Percentiles rank a stretch among this genome's conserved stretches.
phyloP scores from a whole-genome alignment of 352 stramenopile species.

The Phytopythium mirpurense region DNA sequence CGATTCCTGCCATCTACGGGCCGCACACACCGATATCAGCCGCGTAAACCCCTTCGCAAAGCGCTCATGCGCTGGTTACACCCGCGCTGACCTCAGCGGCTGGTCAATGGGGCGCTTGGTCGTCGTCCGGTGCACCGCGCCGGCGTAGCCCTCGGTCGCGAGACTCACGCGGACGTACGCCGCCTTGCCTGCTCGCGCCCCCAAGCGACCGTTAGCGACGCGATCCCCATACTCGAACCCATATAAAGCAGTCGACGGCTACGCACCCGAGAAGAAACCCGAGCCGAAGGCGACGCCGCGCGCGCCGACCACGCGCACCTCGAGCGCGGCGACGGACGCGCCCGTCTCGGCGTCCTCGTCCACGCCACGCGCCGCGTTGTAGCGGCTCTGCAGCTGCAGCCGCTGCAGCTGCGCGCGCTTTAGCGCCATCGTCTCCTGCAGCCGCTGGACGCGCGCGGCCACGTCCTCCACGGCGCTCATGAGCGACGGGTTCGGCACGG shows the following conservation, averaged over 20 bases:
- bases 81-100: conserved; percentile 12
- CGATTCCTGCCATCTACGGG: conserved; percentile 34
- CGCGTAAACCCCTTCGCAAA: too few species aligned
- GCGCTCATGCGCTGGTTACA: too few species aligned
- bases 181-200: conserved; percentile 15
- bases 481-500: background rate
- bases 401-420: conserved; percentile 36
- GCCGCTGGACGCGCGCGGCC: conserved; percentile 41
- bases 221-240: background rate
- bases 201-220: background rate
- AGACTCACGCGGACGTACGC: conserved; percentile 50
- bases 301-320: conserved; percentile 32
- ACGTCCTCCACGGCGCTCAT: conserved; percentile 74
- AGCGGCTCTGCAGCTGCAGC: conserved; percentile 40
- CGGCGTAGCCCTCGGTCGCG: conserved; percentile 1
- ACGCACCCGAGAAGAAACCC: conserved; percentile 33
- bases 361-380: conserved; percentile 37
- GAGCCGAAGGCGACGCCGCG: conserved; percentile 42
- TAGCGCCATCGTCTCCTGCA: conserved; percentile 42
- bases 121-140: conserved; percentile 26
- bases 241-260: background rate
- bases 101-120: conserved; percentile 35
- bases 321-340: conserved; percentile 36
- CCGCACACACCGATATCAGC: too few species aligned
- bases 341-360: conserved; percentile 44